Conservation (phyloP, 1,139 yeast genomes). For the Meyerozyma athensensis region DNA sequence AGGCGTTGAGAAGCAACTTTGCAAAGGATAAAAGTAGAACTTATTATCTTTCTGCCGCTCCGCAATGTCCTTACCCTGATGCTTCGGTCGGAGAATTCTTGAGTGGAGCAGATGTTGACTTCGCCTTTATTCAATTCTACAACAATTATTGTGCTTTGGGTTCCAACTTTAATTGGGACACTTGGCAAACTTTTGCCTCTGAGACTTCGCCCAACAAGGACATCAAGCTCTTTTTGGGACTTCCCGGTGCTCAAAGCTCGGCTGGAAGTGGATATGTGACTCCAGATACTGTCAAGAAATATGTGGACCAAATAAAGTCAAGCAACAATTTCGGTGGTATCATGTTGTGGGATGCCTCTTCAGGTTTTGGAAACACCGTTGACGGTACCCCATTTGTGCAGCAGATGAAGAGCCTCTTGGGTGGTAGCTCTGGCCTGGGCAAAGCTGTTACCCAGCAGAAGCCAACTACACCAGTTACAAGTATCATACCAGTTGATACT, state of each 20-base stretch:
- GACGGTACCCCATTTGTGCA: conserved; percentile 12
- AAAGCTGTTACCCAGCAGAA: conserved; percentile 2
- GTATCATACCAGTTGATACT: conserved; percentile 3
- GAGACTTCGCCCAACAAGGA: conserved; percentile 60
- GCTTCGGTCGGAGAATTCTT: conserved; percentile 71
- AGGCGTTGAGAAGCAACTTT: conserved; percentile 54
- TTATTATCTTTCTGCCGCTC: conserved; percentile 88
- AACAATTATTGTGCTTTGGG: conserved; percentile 77
- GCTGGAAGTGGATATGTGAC: conserved; percentile 11
- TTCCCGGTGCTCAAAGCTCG: conserved; percentile 57
- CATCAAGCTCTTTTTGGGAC: conserved; percentile 63
- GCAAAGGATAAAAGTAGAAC: conserved; percentile 48
- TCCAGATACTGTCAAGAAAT: conserved; percentile 7
- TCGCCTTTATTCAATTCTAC: conserved; percentile 89
- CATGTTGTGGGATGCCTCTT: conserved; percentile 13
- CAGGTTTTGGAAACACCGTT: conserved; percentile 9
- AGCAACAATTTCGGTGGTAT: conserved; percentile 10
- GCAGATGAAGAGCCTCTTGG: conserved; percentile 13
- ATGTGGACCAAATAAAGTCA: conserved; percentile 6
- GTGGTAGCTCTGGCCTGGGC: conserved; percentile 2
- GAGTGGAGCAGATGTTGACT: conserved; percentile 62
- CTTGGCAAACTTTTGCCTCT: conserved; percentile 72
- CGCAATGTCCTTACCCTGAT: conserved; percentile 94
- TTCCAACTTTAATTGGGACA: conserved; percentile 69
- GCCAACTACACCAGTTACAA: conserved; percentile 6